Base-by-base conservation (phyloP, 768 basidiomycete genomes). In the Tylopilus sp. region DNA sequence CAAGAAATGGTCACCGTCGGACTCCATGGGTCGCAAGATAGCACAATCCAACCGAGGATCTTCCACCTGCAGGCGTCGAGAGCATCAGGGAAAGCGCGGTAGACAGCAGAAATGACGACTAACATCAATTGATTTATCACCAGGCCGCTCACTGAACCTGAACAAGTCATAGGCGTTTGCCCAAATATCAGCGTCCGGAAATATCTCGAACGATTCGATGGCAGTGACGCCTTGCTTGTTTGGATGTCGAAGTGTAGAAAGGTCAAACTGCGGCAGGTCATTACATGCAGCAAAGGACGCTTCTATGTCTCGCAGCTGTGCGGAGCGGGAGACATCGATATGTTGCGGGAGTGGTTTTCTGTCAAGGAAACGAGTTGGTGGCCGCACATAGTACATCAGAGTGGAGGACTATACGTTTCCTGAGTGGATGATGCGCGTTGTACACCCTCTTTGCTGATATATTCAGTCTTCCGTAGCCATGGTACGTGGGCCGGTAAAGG, bases 391-490 rank as follows among this genome's bases (percentile, higher is more conserved):
- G 11, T 29, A 44, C 4, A 22, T 45, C 14, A 25, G 57, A 45
- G 37, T 11, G 24, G 28, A 28, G 22, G 13, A 19, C 74, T 79
- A 58, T 61, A 89, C 89, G 77, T 68, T 67, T 90, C 89, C 36
- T 80, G 76, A 25, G 64, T 17, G 52, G 63, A 69, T 24, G 58
- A 72, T 52, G 55, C 69, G 64, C 67, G 83, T 66, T 57, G 77
- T 61, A 50, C 78, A 68, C 72, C 83, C 73, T 80, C 78, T 59
- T 87, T 72, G 53, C 83, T 86, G 50, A 95, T 80, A 63, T 97
- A 95, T 63, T 94, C 93, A 0, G 94, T 96, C 68, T 89, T 92
- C 48, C 95, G 80, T 48, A 98, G 76, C 95, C 95, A 98, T 1
- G 91, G 79, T 12, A 97, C 94, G 52, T 92, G 79, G 8, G 74